Evolutionary conservation across 106 monocot genomes (phyloP).

Genomic region (Acorus gramineus): DNA sequence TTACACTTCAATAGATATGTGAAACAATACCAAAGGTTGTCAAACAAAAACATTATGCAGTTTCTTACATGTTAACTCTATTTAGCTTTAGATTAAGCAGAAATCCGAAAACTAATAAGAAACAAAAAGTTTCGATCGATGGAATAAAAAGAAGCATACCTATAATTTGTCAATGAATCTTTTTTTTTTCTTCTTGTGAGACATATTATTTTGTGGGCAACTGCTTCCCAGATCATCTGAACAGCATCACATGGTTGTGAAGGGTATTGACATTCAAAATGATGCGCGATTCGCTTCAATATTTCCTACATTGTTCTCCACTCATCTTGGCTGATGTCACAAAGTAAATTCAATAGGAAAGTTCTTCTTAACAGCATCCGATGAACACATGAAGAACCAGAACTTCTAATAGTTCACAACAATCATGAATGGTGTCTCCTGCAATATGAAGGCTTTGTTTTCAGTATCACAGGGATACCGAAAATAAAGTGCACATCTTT

Average conservation of each 20-base stretch:
- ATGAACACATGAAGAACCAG: constrained; percentile 54
- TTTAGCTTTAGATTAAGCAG: too few relatives aligned
- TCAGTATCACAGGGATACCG: constrained; percentile 75
- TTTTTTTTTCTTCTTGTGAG: too few relatives aligned
- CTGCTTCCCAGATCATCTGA: constrained; percentile 85
- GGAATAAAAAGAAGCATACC: too few relatives aligned
- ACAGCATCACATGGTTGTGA: constrained; percentile 59
- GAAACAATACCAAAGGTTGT: too few relatives aligned
- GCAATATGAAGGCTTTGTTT: constrained; percentile 42
- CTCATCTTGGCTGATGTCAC: constrained; percentile 29
- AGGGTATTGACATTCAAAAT: constrained; percentile 75
- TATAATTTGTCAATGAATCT: too few relatives aligned
- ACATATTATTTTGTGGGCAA: constrained; percentile 30
- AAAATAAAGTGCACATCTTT: constrained; percentile 65
- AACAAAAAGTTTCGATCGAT: too few relatives aligned
- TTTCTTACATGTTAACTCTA: too few relatives aligned
- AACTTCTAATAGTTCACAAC: constrained; percentile 73
- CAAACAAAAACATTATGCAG: too few relatives aligned
- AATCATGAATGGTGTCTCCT: constrained; percentile 70
- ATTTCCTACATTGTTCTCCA: constrained; percentile 79
- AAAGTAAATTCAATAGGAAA: constrained; percentile 42
- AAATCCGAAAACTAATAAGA: too few relatives aligned
- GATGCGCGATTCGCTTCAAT: constrained; percentile 35
- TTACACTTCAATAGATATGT: too few relatives aligned
- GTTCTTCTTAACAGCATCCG: constrained; percentile 48